Base-by-base conservation (phyloP, 176 grass and related monocot species). In the Saccharum spontaneum region DNA sequence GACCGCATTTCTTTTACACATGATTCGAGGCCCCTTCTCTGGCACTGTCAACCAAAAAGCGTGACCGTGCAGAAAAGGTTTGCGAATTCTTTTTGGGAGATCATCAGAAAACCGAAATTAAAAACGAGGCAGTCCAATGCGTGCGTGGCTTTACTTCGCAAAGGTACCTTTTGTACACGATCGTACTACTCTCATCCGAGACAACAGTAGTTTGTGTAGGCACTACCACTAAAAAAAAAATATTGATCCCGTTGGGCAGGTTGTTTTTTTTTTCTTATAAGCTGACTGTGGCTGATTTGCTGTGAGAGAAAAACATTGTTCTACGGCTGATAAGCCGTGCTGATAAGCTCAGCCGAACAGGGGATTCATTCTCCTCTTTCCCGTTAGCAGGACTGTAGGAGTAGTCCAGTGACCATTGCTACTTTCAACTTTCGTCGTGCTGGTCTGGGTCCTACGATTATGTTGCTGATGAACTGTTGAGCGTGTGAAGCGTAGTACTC, bases 1-100 rank as follows among this genome's bases (percentile, higher is more conserved):
- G 72, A 65, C 30, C 26, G 87, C 71, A 62, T 24, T 69, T 76
- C 46, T 75, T 80, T 79, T 70, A 31, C 78, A 48, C 77, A 17
- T 30, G 61, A 50, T 79, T 69, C 69, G 30, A 69, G 28, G 45
- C 76, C 34, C 5, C 20, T 73, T 68, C 87, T 22, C 10, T 31
- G 82, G 16, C 15, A 76, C 34, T 71, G 70, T 69, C 71, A 62
- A 76, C 77, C 46, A 16, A 14, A 85, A 81, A 80, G 82, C 30
- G 80, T 33, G 74, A 4, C 80, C 10, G 37, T 83, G 74, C 76
- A 61, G 37, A 84, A 22, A 74, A 52, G 1, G 28, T 16, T 23
- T 20, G 61, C 22, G 46, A 73, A 78, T 83, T 84, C 8, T 76
- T 75, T 89, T 85, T 7, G 10, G 3, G 20, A 73, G 52, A 33